Evolutionary conservation across 352 stramenopile genomes (phyloP).

Genomic region (Phytophthora lateralis): DNA sequence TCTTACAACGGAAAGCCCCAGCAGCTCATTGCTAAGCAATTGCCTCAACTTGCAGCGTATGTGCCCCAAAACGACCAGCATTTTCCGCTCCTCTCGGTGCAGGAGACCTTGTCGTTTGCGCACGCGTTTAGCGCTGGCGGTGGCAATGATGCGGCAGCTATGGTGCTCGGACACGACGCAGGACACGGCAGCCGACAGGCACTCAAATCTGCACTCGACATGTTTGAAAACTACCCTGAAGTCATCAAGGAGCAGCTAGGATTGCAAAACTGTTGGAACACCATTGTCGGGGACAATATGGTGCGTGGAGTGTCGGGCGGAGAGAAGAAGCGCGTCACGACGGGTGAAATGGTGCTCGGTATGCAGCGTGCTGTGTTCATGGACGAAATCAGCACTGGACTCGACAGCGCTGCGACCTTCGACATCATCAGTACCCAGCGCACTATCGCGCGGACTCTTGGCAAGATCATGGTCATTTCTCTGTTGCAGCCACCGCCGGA

Average conservation of each 20-base stretch:
- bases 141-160: neutral
- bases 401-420: constrained; percentile 90
- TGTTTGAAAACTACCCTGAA: constrained; percentile 32
- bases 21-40: neutral
- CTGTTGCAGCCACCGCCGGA: constrained; percentile 67
- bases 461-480: constrained; percentile 40
- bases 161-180: constrained; percentile 2
- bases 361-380: constrained; percentile 58
- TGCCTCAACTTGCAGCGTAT: constrained; percentile 12
- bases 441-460: constrained; percentile 33
- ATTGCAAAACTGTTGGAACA: constrained; percentile 29
- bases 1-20: constrained; percentile 15
- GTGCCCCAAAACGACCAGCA: constrained; percentile 10
- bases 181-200: neutral
- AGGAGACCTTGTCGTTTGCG: constrained; percentile 18
- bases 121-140: constrained; percentile 6
- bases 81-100: constrained; percentile 7
- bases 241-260: constrained; percentile 40
- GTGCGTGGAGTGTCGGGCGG: constrained; percentile 86
- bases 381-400: constrained; percentile 92
- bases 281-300: constrained; percentile 66
- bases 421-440: constrained; percentile 78
- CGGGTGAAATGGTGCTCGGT: constrained; percentile 58
- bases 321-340: constrained; percentile 69
- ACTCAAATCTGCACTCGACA: constrained; percentile 6